Evolutionary conservation across 805 yeast species (phyloP), one percentile per base, ranked within the genome.

Genomic region (Wickerhamomyces hampshirensis): DNA sequence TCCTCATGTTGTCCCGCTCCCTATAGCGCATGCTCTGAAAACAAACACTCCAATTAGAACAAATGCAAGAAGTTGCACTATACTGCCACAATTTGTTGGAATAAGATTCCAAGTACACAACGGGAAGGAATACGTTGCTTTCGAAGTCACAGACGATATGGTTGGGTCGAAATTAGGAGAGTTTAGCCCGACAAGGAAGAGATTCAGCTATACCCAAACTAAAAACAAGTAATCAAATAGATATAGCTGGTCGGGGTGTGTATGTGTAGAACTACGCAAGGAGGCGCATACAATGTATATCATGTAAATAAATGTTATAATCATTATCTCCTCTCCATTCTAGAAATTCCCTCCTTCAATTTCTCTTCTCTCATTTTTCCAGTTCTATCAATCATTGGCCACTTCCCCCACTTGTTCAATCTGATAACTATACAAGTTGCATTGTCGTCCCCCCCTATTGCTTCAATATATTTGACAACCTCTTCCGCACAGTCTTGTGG

Each of bases 111-210:
- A 93, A 62, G 85, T 93, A 24, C 98, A 93, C 64, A 93, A 93
- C 62, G 98, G 98, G 19, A 85, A 83, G 56, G 95, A 87, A 50
- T 93, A 89, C 56, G 95, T 88, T 27, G 86, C 87, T 34, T 72
- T 93, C 35, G 86, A 81, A 47, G 75, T 93, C 19, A 76, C 83
- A 7, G 97, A 93, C 57, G 93, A 93, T 51, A 93, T 93, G 98
- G 96, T 93, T 42, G 98, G 98, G 14, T 75, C 80, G 48, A 93
- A 91, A 58, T 66, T 93, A 38, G 98, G 98, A 2, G 97, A 91
- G 60, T 93, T 86, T 67, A 95, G 95, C 2, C 86, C 89, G 37
- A 93, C 98, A 1, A 76, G 98, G 63, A 85, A 86, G 74, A 77
- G 82, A 58, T 86, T 85, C 63, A 77, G 75, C 44, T 88, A 84